These are phyloP conservation scores for Claviceps humidiphila DNA, from an alignment of 2,329 filamentous ascomycete genomes.

Conservation along the genomic window DNA sequence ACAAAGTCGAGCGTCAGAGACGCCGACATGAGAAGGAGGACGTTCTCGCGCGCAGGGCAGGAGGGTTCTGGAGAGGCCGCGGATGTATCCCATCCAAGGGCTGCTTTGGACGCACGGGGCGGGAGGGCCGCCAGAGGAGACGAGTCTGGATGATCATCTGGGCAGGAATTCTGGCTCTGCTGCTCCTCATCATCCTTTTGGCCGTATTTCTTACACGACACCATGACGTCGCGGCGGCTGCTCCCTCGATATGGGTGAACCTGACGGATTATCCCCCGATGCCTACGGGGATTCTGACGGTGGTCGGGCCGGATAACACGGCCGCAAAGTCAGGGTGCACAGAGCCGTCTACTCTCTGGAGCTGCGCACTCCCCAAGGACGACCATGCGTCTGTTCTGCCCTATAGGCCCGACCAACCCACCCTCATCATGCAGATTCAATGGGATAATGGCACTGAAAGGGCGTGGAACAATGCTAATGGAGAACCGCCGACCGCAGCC, in stretches of 20 bases:
- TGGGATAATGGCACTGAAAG: constrained; percentile 47
- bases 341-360: constrained; percentile 64
- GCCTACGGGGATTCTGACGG: constrained; percentile 67
- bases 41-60: constrained; percentile 38
- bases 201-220: constrained; percentile 37
- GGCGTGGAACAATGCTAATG: constrained; percentile 35
- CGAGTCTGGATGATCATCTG: constrained; percentile 44
- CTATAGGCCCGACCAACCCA: constrained; percentile 56
- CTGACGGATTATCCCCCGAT: constrained; percentile 77
- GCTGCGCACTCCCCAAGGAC: constrained; percentile 71
- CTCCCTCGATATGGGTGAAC: constrained; percentile 61
- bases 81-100: constrained; percentile 49
- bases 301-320: constrained; percentile 58
- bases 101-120: constrained; percentile 49
- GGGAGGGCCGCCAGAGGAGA: constrained; percentile 50
- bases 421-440: constrained; percentile 68
- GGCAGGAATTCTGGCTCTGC: constrained; percentile 35
- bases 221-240: constrained; percentile 9
- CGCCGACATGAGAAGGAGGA: constrained; percentile 55
- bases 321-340: constrained; percentile 57
- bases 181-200: constrained; percentile 45
- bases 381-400: constrained; percentile 50
- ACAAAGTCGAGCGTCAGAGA: constrained; percentile 37
- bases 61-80: constrained; percentile 52
- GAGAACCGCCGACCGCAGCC: constrained; percentile 15